Percentiles rank a stretch among this genome's conserved stretches.
Conservation (phyloP, 176 grass and related monocot genomes). For the Juncus effusus region DNA sequence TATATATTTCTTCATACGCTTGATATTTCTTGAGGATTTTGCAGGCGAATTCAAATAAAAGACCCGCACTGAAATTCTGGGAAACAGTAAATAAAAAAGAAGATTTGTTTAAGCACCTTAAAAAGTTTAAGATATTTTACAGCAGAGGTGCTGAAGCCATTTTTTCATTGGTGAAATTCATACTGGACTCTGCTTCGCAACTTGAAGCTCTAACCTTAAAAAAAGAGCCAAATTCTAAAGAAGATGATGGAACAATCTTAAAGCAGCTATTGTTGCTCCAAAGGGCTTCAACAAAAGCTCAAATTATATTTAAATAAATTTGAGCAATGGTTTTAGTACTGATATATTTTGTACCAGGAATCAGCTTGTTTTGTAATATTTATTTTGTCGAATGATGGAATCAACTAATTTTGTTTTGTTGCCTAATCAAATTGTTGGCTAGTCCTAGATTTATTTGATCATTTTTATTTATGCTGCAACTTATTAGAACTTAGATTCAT, state of each 20-base stretch:
- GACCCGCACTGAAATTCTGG: not conserved
- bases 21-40: not conserved
- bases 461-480: too few relatives aligned
- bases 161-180: slow-evolving; percentile 10
- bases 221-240: not conserved
- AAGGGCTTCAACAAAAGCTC: slow-evolving; percentile 9
- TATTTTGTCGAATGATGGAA: too few relatives aligned
- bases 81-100: not conserved
- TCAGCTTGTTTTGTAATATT: too few relatives aligned
- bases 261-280: not conserved
- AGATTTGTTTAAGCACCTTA: slow-evolving; percentile 5
- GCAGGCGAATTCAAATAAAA: not conserved
- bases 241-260: not conserved
- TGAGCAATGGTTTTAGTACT: not conserved
- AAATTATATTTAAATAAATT: not conserved
- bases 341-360: too few relatives aligned
- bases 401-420: too few relatives aligned
- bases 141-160: not conserved
- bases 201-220: not conserved
- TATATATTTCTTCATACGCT: not conserved
- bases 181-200: not conserved
- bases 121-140: not conserved
- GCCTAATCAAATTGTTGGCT: too few relatives aligned
- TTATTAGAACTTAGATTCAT: too few relatives aligned
- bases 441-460: too few relatives aligned